Evolutionary conservation across 331 rosid species (phyloP), one percentile per base, ranked within the genome.

Genomic region (Cucumis variabilis): DNA sequence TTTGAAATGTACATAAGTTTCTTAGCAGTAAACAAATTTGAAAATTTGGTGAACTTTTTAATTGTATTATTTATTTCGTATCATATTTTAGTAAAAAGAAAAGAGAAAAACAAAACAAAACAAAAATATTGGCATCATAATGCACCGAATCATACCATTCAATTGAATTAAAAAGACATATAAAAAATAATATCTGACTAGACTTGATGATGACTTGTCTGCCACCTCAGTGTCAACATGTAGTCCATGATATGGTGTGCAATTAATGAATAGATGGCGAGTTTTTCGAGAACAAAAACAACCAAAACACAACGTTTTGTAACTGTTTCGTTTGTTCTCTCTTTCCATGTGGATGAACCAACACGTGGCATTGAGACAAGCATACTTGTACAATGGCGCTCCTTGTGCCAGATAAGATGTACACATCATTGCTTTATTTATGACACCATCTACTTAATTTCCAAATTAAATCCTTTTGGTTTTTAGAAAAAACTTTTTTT

Each of bases 141-240:
- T 60, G 16, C 46, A 71, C 44, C 76, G n/a, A 71, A 71, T 8
- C 5, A 9, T 11, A 41, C 28, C 46, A 28, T 28, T 70, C 13
- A 7, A 67, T 67, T 67, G 15, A 68, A 68, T 68, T 25, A 30
- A 72, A 72, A 3, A 17, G 33, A 24, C 4, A 69, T 69, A 69
- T 46, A 0, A 0, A 0, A 46, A 7, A 46, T 46, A 15, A 37
- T 70, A 7, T 27, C 76, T 30, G 78, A 74, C 19, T 74, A 46
- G 30, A 74, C 81, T 21, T 75, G 60, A 75, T 21, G 82, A 75
- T 46, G 82, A 75, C 82, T 46, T 75, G 62, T 75, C 60, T 75
- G 60, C 82, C 82, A 75, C 60, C 60, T 75, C 82, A 75, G 55
- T 17, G 23, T 21, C 55, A 74, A 2, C 28, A 21, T 41, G 80